Conservation (phyloP, 2,329 filamentous ascomycete genomes). For the Arthrobotrys conoides region DNA sequence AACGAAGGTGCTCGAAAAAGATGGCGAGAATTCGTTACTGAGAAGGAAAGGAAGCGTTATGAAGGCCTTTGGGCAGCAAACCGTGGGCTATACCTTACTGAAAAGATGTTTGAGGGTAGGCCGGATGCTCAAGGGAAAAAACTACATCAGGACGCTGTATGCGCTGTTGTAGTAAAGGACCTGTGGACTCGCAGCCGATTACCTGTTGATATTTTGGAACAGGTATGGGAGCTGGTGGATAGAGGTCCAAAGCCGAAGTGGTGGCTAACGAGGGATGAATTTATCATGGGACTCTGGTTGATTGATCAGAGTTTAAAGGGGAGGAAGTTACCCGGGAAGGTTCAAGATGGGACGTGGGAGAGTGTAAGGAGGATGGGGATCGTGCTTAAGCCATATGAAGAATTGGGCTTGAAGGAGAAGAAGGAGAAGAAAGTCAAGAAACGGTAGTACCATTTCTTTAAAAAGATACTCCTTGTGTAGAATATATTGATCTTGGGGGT, state of each 20-base stretch:
- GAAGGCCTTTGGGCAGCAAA: conserved; percentile 90
- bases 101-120: conserved; percentile 62
- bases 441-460: conserved; percentile 19
- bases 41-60: conserved; percentile 81
- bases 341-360: conserved; percentile 82
- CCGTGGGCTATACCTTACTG: conserved; percentile 71
- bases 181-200: conserved; percentile 82
- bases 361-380: conserved; percentile 72
- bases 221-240: conserved; percentile 84
- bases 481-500: neutral
- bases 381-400: conserved; percentile 54
- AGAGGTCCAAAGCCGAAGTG: conserved; percentile 69
- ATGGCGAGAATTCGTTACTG: conserved; percentile 82
- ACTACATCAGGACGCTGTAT: conserved; percentile 71
- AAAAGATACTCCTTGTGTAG: neutral
- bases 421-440: conserved; percentile 55
- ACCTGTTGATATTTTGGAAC: conserved; percentile 77
- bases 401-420: conserved; percentile 50
- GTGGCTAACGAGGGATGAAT: conserved; percentile 77
- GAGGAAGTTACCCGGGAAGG: conserved; percentile 79
- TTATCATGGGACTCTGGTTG: conserved; percentile 86
- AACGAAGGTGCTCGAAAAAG: conserved; percentile 81
- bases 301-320: conserved; percentile 85
- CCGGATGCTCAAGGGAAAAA: conserved; percentile 59
- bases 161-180: conserved; percentile 79